Evolutionary conservation across 2,329 filamentous ascomycete genomes (phyloP), one percentile per base, ranked within the genome.

Genomic region (Helotiales sp.): DNA sequence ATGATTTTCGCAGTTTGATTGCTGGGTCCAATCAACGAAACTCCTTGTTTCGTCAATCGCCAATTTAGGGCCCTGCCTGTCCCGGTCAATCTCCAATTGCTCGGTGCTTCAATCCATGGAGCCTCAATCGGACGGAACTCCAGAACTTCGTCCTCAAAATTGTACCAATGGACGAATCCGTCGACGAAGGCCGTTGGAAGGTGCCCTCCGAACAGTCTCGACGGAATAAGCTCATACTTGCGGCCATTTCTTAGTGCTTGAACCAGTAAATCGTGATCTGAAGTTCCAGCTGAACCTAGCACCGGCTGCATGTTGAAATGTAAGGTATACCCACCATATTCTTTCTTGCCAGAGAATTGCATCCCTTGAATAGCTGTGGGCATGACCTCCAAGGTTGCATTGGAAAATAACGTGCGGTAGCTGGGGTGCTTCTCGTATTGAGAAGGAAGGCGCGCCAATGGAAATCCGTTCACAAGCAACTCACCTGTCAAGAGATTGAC

Each of bases 401-500:
- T 42, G 2, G 58, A 60, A 50, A 67, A 66, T 0, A 67, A n/a
- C 9, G 44, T 38, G 6, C 12, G 3, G 30, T 68, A 68, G 1
- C 40, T 62, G 0, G 22, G 15, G 47, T 67, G 65, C 1, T 22
- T 5, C 31, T 77, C 71, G 50, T 81, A 85, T 0, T 74, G 56
- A 0, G 13, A 2, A 0, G 83, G 82, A 0, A 85, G 71, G 1
- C 77, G 74, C 3, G 74, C 67, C 0, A 84, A 62, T 0, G 80
- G 81, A 1, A 71, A 34, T 0, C 82, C 82, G 57, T 85, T 74
- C 0, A 86, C 75, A 0, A 84, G 72, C 0, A 87, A 69, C 27
- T 79, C 72, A 0, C 78, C 81, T 0, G 74, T 79, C 2, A 87
- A 60, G 0, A 84, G 50, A 58, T 83, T 82, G 60, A 78, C 79